Evolutionary conservation across 352 stramenopile genomes (phyloP).

Genomic region (Phytopythium boreale): DNA sequence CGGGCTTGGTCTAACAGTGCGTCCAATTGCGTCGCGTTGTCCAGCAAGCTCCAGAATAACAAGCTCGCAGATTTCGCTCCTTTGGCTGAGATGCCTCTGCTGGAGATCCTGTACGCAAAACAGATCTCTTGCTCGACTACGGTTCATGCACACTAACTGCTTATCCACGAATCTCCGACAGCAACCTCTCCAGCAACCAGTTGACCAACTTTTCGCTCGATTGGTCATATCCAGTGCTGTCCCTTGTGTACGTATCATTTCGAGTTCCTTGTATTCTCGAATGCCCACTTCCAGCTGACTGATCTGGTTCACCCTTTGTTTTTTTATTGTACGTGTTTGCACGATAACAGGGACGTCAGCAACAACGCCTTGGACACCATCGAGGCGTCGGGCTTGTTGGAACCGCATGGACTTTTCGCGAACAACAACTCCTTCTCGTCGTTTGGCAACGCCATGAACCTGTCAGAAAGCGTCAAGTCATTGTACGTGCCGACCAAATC

Average conservation of each 20-base stretch:
- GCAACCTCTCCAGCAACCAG: slow-evolving; percentile 4
- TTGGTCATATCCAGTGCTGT: background rate
- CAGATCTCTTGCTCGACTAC: background rate
- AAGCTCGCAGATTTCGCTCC: background rate
- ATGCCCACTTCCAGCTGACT: background rate
- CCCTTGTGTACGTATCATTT: background rate
- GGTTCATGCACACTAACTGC: background rate
- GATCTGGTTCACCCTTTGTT: no score
- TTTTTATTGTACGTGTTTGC: background rate
- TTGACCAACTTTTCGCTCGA: background rate
- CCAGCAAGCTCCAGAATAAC: slow-evolving; percentile 3
- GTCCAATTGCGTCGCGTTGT: background rate
- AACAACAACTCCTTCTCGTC: slow-evolving; percentile 5
- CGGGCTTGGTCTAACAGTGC: background rate
- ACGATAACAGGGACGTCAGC: background rate
- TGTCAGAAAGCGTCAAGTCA: background rate
- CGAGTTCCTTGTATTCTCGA: background rate
- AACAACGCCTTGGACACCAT: slow-evolving; percentile 2
- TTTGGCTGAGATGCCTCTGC: background rate
- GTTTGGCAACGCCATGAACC: slow-evolving; percentile 1
- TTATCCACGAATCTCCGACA: background rate
- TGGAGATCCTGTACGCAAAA: slow-evolving; percentile 6
- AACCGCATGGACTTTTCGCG: background rate
- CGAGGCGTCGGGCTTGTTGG: background rate
- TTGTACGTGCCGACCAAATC: background rate